Conservation (phyloP, 345 rosid species). For the Camelina neglecta region DNA sequence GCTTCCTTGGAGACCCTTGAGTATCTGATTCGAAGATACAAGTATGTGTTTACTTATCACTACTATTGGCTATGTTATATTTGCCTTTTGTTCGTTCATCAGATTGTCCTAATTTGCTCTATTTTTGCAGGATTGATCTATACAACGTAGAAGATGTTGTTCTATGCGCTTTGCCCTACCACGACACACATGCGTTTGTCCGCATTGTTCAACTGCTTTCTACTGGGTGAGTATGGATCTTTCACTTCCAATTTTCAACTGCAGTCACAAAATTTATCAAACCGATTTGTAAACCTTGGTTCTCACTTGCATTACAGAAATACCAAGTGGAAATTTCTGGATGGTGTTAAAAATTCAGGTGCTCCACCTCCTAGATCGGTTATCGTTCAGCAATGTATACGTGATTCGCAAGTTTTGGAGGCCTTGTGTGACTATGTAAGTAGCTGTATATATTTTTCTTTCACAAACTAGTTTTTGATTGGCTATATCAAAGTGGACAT, state of each 20-base stretch:
- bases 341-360: constrained; percentile 82
- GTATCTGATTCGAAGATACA: constrained; percentile 91
- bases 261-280: not conserved
- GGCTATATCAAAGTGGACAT: constrained; percentile 7
- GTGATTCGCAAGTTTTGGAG: constrained; percentile 86
- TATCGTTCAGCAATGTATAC: constrained; percentile 85
- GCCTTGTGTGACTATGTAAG: constrained; percentile 84
- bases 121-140: constrained; percentile 70
- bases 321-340: constrained; percentile 89
- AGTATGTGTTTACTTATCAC: constrained; percentile 50
- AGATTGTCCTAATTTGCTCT: constrained; percentile 19
- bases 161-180: constrained; percentile 81
- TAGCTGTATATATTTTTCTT: not conserved
- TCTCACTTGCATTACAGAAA: constrained; percentile 56
- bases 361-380: constrained; percentile 87
- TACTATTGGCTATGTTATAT: constrained; percentile 6
- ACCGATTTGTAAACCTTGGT: constrained; percentile 21
- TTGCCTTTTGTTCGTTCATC: not conserved
- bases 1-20: constrained; percentile 79
- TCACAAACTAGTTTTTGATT: constrained; percentile 5
- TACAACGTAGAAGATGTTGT: constrained; percentile 81
- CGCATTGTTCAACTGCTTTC: constrained; percentile 77
- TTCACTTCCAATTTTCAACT: not conserved
- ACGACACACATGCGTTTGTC: constrained; percentile 87
- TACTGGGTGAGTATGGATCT: constrained; percentile 56